Evolutionary conservation across 768 basidiomycete genomes (phyloP), one percentile per base, ranked within the genome.

Genomic region (Naematelia aurantialba): DNA sequence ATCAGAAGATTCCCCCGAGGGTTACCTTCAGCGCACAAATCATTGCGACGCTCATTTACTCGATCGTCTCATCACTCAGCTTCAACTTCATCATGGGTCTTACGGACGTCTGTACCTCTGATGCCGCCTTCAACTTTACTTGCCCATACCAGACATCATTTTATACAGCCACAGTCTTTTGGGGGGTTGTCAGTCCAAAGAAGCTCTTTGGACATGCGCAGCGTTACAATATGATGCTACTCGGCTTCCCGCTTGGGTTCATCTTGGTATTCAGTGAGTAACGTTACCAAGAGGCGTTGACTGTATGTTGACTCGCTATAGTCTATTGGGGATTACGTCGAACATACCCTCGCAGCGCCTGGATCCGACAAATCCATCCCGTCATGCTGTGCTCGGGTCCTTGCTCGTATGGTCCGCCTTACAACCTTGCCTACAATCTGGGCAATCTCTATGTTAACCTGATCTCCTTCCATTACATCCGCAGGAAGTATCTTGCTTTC

Each of bases 1-100:
- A 80, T 67, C 72, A 89, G 87, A 91, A 92, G 80, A 80, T 92
- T 46, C 88, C 89, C 4, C 91, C 89, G 46, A 84, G 88, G 58
- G 79, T 84, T 63, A 88, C 89, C 82, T 92, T 93, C 79, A 30
- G 68, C 21, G 78, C 79, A 3, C 83, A 84, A 63, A 56, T 72
- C 39, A 19, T 47, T 19, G n/a, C 24, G 11, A 47, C 17, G 5
- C 11, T 19, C 24, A 47, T 47, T 19, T n/a, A 12, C 50, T 21
- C 21, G 13, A 4, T 29, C 14, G 26, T 51, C 50, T 19, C n/a
- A 19, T 47, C n/a, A 12, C 8, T 25, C 8, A 21, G 19, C 45
- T 59, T 83, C 77, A 63, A 63, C 58, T 63, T 63, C 58, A 58
- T 54, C 19, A 49, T 46, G 12, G 61, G 81, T 3, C n/a, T 82